Conservation (phyloP, 2,329 filamentous ascomycete species). For the Bipolaris oryzae region DNA sequence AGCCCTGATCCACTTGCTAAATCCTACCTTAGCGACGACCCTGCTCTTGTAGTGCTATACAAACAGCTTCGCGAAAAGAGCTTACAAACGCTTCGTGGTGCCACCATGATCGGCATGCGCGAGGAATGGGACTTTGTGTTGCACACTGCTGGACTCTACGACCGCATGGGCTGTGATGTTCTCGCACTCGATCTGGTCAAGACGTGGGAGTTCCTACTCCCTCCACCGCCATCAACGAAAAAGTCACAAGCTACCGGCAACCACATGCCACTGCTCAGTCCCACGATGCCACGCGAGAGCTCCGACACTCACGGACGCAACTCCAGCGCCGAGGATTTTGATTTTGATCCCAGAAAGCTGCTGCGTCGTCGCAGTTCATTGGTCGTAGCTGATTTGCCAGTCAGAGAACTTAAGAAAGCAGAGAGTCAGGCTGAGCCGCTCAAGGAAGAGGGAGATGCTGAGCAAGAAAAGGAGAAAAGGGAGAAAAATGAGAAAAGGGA, state of each 20-base stretch:
- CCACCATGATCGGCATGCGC: constrained; percentile 76
- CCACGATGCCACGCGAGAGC: constrained; percentile 33
- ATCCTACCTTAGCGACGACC: constrained; percentile 87
- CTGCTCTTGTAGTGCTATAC: constrained; percentile 85
- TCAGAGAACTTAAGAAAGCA: constrained; percentile 31
- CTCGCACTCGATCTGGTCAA: constrained; percentile 83
- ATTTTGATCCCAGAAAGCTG: constrained; percentile 68
- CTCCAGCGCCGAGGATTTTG: constrained; percentile 36
- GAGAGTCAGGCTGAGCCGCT: constrained; percentile 20
- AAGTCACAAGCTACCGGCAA: constrained; percentile 13
- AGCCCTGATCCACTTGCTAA: constrained; percentile 75
- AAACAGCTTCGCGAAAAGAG: constrained; percentile 81
- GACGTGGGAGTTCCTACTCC: constrained; percentile 77
- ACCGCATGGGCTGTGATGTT: constrained; percentile 91
- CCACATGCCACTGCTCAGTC: constrained; percentile 29
- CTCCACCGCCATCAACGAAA: constrained; percentile 34
- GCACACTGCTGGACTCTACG: constrained; percentile 82
- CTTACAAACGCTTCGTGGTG: constrained; percentile 82
- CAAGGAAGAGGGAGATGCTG: constrained; percentile 27
- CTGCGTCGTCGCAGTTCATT: constrained; percentile 75
- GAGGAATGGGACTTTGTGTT: constrained; percentile 89
- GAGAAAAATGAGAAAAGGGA: constrained; percentile 55
- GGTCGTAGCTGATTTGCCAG: constrained; percentile 76
- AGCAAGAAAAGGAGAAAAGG: constrained; percentile 47
- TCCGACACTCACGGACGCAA: constrained; percentile 28